Conservation (phyloP, 768 basidiomycete species). For the Mycena pura region DNA sequence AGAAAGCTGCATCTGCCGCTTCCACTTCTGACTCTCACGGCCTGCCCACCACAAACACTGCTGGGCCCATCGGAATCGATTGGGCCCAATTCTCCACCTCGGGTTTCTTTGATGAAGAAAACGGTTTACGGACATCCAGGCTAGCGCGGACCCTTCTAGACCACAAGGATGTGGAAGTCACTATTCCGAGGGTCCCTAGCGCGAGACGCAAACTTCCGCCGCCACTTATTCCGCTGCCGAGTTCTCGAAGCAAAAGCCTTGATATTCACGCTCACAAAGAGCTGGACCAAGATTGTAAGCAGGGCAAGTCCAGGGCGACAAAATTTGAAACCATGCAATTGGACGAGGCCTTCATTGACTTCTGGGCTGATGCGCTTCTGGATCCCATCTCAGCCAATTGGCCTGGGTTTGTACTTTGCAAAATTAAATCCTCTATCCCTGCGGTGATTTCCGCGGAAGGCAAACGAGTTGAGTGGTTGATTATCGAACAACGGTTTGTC, state of each 20-base stretch:
- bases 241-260: conserved; percentile 34
- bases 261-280: conserved; percentile 31
- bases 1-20: conserved; percentile 40
- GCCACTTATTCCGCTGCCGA: conserved; percentile 24
- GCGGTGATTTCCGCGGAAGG: conserved; percentile 36
- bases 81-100: conserved; percentile 74
- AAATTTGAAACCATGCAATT: conserved; percentile 59
- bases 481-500: conserved; percentile 69
- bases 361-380: conserved; percentile 77
- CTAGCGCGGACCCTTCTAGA: conserved; percentile 66
- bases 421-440: conserved; percentile 55
- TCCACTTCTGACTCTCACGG: conserved; percentile 36
- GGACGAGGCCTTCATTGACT: conserved; percentile 85
- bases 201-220: conserved; percentile 34
- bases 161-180: conserved; percentile 61
- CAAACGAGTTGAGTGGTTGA: conserved; percentile 64
- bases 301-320: conserved; percentile 46
- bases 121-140: conserved; percentile 44
- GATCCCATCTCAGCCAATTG: conserved; percentile 70
- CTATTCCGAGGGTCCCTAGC: conserved; percentile 48
- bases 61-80: conserved; percentile 47
- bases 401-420: conserved; percentile 76
- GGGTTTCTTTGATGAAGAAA: conserved; percentile 58
- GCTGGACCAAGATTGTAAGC: conserved; percentile 29
- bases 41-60: conserved; percentile 31